Evolutionary conservation across 2,329 filamentous ascomycete species (phyloP).

Genomic region (Exserohilum rostratum): DNA sequence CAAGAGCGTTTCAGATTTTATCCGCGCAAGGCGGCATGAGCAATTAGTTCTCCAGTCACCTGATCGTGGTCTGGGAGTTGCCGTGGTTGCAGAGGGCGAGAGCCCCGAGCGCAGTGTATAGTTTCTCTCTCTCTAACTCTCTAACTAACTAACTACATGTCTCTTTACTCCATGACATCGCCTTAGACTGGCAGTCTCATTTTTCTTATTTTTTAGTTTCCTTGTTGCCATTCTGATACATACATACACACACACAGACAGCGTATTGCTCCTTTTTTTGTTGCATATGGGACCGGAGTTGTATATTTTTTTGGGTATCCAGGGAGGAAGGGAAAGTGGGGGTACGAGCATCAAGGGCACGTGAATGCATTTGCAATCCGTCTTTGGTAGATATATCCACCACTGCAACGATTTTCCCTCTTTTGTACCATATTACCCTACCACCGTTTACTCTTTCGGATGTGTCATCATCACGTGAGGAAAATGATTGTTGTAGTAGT

Average conservation of each 20-base stretch:
- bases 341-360: background rate
- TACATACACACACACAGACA: background rate
- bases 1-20: conserved; percentile 87
- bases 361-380: background rate
- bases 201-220: background rate
- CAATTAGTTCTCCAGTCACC: conserved; percentile 92
- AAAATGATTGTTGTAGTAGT: too few species aligned
- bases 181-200: conserved; percentile 13
- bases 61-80: conserved; percentile 81
- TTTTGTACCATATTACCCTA: too few species aligned
- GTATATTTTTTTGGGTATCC: background rate
- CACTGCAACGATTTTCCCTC: background rate
- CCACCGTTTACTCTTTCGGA: too few species aligned
- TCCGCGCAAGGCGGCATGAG: conserved; percentile 87
- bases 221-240: background rate
- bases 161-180: background rate
- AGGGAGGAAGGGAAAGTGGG: background rate
- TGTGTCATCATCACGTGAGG: background rate
- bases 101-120: conserved; percentile 67
- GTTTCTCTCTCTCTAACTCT: conserved; percentile 7
- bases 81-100: conserved; percentile 88
- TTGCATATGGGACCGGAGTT: conserved; percentile 13
- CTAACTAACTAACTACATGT: background rate
- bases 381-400: background rate
- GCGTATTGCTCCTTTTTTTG: conserved; percentile 1